Conservation (phyloP, 2,329 filamentous ascomycete species). For the Diaporthe australafricana region DNA sequence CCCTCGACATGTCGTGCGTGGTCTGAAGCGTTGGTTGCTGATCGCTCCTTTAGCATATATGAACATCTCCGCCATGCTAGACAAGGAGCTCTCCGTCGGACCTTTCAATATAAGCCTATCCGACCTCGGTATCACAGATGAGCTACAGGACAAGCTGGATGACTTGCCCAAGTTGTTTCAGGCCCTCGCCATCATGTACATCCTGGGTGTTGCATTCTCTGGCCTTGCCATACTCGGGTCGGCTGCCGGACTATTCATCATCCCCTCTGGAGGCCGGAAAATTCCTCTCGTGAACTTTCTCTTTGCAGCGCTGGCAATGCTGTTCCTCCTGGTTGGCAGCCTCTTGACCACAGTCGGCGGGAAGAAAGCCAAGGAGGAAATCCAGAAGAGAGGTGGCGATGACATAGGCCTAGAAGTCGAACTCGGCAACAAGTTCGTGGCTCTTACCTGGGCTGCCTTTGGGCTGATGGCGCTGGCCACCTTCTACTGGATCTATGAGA, state of each 20-base stretch:
- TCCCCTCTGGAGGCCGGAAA: conserved; percentile 32
- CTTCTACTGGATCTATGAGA: conserved; percentile 55
- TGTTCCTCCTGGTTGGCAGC: conserved; percentile 55
- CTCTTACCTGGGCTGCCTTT: conserved; percentile 60
- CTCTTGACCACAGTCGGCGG: conserved; percentile 56
- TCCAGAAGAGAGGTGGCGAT: conserved; percentile 55
- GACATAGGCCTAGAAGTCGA: conserved; percentile 58
- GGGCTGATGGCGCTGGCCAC: conserved; percentile 54
- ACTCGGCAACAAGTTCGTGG: conserved; percentile 57
- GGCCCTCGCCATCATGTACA: conserved; percentile 62
- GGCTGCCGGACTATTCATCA: conserved; percentile 46
- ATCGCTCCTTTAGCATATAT: conserved; percentile 41
- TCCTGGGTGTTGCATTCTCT: conserved; percentile 55
- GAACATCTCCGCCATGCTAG: conserved; percentile 60
- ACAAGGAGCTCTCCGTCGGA: conserved; percentile 58
- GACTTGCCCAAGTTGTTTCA: conserved; percentile 61
- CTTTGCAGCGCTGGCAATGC: conserved; percentile 50
- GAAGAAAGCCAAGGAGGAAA: conserved; percentile 52
- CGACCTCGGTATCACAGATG: conserved; percentile 57
- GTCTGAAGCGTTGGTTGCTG: background rate
- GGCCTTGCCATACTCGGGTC: conserved; percentile 57
- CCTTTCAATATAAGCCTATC: conserved; percentile 57
- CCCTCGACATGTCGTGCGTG: background rate
- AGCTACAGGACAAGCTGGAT: conserved; percentile 60
- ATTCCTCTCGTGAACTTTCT: conserved; percentile 51